Evolutionary conservation across 805 yeast genomes (phyloP), one percentile per base, ranked within the genome.

Genomic region (Candida krabiensis): DNA sequence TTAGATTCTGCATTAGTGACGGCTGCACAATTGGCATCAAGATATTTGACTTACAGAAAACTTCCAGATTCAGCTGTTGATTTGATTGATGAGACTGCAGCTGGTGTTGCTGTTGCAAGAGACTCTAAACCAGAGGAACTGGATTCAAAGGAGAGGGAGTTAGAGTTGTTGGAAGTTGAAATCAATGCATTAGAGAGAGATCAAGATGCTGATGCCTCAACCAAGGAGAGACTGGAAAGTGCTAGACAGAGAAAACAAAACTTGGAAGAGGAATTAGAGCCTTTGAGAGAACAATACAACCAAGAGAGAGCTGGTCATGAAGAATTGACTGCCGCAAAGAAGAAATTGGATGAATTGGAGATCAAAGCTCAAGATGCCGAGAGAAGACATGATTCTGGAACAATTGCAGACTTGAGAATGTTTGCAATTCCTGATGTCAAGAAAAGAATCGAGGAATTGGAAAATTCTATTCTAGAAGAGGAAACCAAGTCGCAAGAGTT

Each of bases 1-100:
- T 75, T 93, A 52, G 99, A 91, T 66, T 81, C 89, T 57, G 97
- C 98, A 1, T 71, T 91, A 47, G 98, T 93, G 8, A 69, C 95
- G 15, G 96, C 98, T 40, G 95, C 97, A 16, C 96, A 86, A 62
- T 69, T 91, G 53, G 99, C 98, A 18, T 86, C 95, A 36, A 77
- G 99, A 50, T 91, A 91, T 58, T 74, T 91, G 52, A 95, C 98
- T 12, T 91, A 90, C 71, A 82, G 99, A 67, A 86, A 90, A 61
- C 72, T 93, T 50, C 99, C 99, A 8, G 99, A 91, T 61, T 87
- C 96, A 19, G 99, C 99, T 1, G 93, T 91, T 41, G 99, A 91
- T 64, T 71, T 91, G 52, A 88, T 91, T 49, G 99, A 91, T 69
- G 97, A 93, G 61, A 77, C 96, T 5, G 95, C 97, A 30, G 98